Evolutionary conservation across 106 monocot species (phyloP).

Genomic region (Ottelia alismoides): DNA sequence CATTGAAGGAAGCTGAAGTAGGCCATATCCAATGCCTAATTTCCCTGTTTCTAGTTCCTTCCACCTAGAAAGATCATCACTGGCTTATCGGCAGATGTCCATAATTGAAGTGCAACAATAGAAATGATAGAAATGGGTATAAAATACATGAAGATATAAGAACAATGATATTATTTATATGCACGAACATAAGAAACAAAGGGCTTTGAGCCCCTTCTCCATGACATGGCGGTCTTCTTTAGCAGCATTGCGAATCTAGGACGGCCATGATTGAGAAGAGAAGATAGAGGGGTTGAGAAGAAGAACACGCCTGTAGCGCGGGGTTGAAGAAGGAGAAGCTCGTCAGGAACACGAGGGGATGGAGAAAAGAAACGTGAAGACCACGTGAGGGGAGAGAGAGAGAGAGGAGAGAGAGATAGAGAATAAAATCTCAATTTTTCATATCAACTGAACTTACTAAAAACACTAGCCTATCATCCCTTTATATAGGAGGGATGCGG

Average conservation of each 20-base stretch:
- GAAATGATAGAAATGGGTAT: background rate
- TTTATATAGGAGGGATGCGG: too few relatives aligned
- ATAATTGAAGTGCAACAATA: background rate
- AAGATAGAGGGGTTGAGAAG: too few relatives aligned
- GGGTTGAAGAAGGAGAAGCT: too few relatives aligned
- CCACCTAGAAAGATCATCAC: constrained; percentile 61
- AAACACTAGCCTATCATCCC: too few relatives aligned
- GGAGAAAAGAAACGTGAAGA: too few relatives aligned
- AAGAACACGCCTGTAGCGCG: too few relatives aligned
- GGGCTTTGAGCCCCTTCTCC: constrained; percentile 98
- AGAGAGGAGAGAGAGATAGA: too few relatives aligned
- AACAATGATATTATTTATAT: constrained; percentile 95
- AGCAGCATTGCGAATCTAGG: constrained; percentile 66
- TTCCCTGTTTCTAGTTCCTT: constrained; percentile 93
- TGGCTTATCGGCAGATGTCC: background rate
- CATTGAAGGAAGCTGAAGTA: constrained; percentile 91
- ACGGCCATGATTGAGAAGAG: too few relatives aligned
- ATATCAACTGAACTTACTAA: too few relatives aligned
- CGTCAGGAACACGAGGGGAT: too few relatives aligned
- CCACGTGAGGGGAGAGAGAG: too few relatives aligned
- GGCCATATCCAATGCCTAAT: constrained; percentile 86
- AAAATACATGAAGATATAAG: constrained; percentile 84
- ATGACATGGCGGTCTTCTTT: constrained; percentile 79
- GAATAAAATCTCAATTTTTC: too few relatives aligned
- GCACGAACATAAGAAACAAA: constrained; percentile 96